These are phyloP conservation scores for Auricularia auricula-judae DNA, from an alignment of 768 basidiomycete genomes.

Conservation along the genomic window DNA sequence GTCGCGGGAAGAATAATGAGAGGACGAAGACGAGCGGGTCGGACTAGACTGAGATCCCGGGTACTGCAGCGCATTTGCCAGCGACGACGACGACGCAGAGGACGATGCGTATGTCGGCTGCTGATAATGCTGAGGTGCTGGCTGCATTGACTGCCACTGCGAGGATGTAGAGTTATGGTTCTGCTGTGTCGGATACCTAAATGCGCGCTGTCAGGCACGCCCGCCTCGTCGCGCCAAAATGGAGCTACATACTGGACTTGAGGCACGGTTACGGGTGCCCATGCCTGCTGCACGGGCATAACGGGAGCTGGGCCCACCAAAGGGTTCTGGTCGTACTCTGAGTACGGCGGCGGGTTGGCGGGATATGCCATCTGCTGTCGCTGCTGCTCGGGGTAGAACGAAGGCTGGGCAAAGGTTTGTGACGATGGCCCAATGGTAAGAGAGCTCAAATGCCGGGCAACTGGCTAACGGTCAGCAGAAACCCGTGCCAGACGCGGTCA, in stretches of 20 bases:
- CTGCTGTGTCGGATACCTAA: constrained; percentile 15
- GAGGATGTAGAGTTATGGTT: constrained; percentile 17
- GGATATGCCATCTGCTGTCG: not conserved
- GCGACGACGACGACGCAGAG: constrained; percentile 53
- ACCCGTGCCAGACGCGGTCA: not conserved
- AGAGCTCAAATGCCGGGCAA: not conserved
- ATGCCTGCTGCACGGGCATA: constrained; percentile 26
- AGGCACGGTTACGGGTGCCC: not conserved
- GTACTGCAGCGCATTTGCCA: constrained; percentile 61
- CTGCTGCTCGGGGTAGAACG: not conserved
- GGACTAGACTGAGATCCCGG: not conserved
- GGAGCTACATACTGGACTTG: constrained; percentile 8
- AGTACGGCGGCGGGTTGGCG: constrained; percentile 44
- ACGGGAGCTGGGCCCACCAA: constrained; percentile 43
- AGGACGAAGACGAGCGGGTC: constrained; percentile 5
- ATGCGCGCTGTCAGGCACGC: constrained; percentile 10
- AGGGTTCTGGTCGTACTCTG: constrained; percentile 57
- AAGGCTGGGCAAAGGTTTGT: not conserved
- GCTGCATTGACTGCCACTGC: constrained; percentile 30
- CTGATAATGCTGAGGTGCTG: constrained; percentile 40
- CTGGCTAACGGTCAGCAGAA: not conserved
- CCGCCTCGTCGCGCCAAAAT: constrained; percentile 29
- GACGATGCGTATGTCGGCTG: constrained; percentile 52
- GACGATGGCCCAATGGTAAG: not conserved
- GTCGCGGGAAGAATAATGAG: not conserved